phyloP scores from a whole-genome alignment of 2,329 filamentous ascomycete genomes.

The Sclerotinia minor region DNA sequence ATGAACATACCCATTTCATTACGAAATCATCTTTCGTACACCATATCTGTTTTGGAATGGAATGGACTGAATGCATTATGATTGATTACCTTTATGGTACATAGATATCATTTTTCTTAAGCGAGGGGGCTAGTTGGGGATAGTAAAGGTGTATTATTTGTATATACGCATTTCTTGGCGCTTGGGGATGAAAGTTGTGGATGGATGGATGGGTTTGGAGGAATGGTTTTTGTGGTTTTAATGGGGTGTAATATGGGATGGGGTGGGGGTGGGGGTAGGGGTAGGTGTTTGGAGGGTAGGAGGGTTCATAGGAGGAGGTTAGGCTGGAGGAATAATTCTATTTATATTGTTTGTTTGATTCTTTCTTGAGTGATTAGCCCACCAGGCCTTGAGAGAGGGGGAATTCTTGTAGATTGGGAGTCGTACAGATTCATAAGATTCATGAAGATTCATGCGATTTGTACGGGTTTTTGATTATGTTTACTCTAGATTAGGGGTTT shows the following conservation, averaged over 20 bases:
- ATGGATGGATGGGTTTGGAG: constrained; percentile 5
- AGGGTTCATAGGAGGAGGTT: not conserved
- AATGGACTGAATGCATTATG: not conserved
- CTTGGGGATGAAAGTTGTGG: not conserved
- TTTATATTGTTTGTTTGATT: not conserved
- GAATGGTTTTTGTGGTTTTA: not conserved
- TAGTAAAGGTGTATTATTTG: constrained; percentile 9
- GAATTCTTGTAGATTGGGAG: not conserved
- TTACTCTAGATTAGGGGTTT: not conserved
- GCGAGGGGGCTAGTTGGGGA: constrained; percentile 5
- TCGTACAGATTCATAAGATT: no score
- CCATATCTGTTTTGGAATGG: constrained; percentile 8
- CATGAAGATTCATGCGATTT: not conserved
- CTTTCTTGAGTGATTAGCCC: not conserved
- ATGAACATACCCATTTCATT: constrained; percentile 16
- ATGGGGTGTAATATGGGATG: not conserved
- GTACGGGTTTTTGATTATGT: not conserved
- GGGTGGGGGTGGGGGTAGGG: not conserved
- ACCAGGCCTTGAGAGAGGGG: not conserved
- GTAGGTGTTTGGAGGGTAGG: not conserved
- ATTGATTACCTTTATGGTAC: constrained; percentile 6
- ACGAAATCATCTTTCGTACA: constrained; percentile 8
- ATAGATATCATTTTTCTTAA: not conserved
- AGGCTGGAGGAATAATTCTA: not conserved
- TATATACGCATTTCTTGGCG: constrained; percentile 22